These are phyloP conservation scores for Ilyonectria mors-panacis DNA, from an alignment of 2,329 filamentous ascomycete species.

Conservation along the genomic window DNA sequence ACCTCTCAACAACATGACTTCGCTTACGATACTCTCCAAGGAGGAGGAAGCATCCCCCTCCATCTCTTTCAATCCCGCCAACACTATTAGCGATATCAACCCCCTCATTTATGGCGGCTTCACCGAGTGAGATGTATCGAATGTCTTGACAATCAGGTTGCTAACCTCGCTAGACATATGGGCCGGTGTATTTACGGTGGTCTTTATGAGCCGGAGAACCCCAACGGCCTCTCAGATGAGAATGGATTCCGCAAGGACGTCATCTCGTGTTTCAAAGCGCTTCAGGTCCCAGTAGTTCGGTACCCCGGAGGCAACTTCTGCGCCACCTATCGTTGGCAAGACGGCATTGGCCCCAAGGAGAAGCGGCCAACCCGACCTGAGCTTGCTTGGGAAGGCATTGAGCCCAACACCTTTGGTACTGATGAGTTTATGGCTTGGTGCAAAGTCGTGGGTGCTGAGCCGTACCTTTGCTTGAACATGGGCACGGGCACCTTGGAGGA, in stretches of 20 bases:
- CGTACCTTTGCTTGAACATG: conserved; percentile 85
- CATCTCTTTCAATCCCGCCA: conserved; percentile 75
- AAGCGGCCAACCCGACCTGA: conserved; percentile 71
- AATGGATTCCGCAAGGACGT: conserved; percentile 85
- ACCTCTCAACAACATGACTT: conserved; percentile 17
- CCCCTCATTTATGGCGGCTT: conserved; percentile 87
- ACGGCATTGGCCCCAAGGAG: conserved; percentile 81
- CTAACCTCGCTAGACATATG: conserved; percentile 75
- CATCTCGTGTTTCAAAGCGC: conserved; percentile 78
- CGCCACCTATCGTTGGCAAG: conserved; percentile 87
- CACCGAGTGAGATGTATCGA: conserved; percentile 73
- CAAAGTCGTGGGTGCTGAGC: conserved; percentile 77
- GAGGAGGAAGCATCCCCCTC: conserved; percentile 17
- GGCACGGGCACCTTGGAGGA: conserved; percentile 70
- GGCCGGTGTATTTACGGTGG: conserved; percentile 89
- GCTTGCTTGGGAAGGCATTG: conserved; percentile 82
- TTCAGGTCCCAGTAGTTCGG: conserved; percentile 81
- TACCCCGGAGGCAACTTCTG: conserved; percentile 90
- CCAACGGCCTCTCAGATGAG: conserved; percentile 77
- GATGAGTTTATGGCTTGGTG: conserved; percentile 90
- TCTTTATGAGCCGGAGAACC: conserved; percentile 82
- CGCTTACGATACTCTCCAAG: conserved; percentile 25
- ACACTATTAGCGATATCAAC: conserved; percentile 80
- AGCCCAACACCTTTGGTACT: conserved; percentile 84
- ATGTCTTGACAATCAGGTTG: neutral